Conservation (phyloP, 257 asterid genomes). For the Ocimum tenuiflorum region DNA sequence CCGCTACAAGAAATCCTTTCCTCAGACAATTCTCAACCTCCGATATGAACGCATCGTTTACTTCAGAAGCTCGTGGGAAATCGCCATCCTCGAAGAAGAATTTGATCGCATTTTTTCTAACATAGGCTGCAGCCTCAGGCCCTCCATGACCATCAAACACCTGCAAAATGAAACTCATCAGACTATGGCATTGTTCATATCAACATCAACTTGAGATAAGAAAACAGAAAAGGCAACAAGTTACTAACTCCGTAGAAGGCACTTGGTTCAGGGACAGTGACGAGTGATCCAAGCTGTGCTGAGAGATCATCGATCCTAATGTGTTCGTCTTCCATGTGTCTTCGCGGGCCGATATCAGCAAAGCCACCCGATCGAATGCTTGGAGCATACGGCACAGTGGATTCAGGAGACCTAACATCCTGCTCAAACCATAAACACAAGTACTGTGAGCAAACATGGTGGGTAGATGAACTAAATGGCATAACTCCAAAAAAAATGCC, state of each 20-base stretch:
- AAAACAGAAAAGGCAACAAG: background rate
- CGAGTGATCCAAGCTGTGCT: constrained; percentile 49
- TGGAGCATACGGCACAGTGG: constrained; percentile 34
- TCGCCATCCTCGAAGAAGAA: constrained; percentile 53
- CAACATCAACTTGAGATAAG: background rate
- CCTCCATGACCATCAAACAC: constrained; percentile 92
- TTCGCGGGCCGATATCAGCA: constrained; percentile 69
- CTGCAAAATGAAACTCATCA: constrained; percentile 22
- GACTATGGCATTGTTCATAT: background rate
- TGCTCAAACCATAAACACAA: constrained; percentile 2
- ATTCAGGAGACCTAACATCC: constrained; percentile 46
- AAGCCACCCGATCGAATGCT: constrained; percentile 69
- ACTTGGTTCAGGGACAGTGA: constrained; percentile 51
- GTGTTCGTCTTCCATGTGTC: constrained; percentile 85
- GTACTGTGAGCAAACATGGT: background rate
- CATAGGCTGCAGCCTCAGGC: constrained; percentile 79
- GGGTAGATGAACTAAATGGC: background rate
- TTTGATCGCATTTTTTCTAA: constrained; percentile 44
- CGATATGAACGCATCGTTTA: constrained; percentile 32
- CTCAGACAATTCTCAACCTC: constrained; percentile 44
- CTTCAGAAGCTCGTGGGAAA: constrained; percentile 43
- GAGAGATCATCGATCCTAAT: constrained; percentile 67
- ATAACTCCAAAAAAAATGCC: background rate
- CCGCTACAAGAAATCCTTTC: constrained; percentile 57
- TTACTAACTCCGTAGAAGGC: constrained; percentile 71